Conservation (phyloP, 768 basidiomycete species). For the Coprinopsis sp. region DNA sequence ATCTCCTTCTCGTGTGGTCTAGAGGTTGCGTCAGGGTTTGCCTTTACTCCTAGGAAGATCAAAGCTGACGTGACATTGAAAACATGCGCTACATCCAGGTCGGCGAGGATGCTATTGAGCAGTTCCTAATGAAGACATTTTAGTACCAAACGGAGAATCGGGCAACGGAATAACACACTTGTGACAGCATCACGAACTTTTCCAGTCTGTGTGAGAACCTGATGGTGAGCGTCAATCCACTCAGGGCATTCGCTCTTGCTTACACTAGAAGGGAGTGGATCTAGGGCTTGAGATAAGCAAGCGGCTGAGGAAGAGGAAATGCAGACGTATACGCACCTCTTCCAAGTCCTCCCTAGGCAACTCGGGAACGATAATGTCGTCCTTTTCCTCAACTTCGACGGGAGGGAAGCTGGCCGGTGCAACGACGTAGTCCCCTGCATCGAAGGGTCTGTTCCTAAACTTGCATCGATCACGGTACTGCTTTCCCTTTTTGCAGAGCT, state of each 20-base stretch:
- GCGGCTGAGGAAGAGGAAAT: neutral
- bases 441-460: constrained; percentile 40
- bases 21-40: neutral
- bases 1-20: constrained; percentile 51
- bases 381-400: constrained; percentile 19
- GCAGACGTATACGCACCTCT: constrained; percentile 32
- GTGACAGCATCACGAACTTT: constrained; percentile 40
- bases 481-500: constrained; percentile 36
- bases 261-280: constrained; percentile 59
- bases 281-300: constrained; percentile 23
- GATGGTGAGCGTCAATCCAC: neutral
- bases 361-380: constrained; percentile 20
- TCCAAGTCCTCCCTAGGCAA: constrained; percentile 43
- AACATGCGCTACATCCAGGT: constrained; percentile 42
- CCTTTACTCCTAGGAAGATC: neutral
- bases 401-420: constrained; percentile 48
- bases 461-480: constrained; percentile 46
- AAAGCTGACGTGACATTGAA: constrained; percentile 39
- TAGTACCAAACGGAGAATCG: neutral
- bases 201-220: constrained; percentile 29
- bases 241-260: constrained; percentile 15
- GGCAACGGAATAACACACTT: constrained; percentile 20
- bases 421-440: constrained; percentile 34
- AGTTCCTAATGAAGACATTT: constrained; percentile 14
- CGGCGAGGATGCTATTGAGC: constrained; percentile 40